Evolutionary conservation across 2,329 filamentous ascomycete genomes (phyloP).

Genomic region (Fusarium devonianum): DNA sequence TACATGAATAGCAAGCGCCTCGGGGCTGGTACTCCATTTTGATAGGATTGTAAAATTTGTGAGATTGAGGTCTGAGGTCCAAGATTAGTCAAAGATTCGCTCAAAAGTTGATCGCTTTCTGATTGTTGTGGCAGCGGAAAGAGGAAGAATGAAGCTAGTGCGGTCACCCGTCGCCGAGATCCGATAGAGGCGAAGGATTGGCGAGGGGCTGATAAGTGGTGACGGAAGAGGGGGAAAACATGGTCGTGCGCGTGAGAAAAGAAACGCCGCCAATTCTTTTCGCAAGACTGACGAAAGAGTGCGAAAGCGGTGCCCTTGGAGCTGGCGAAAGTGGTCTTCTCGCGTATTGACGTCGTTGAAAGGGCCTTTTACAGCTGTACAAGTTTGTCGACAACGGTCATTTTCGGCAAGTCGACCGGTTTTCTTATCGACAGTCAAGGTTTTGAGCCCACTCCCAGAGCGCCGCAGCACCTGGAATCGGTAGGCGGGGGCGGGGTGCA

Average conservation of each 20-base stretch:
- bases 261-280: too few relatives aligned
- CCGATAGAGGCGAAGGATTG: constrained; percentile 41
- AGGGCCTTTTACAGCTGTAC: background rate
- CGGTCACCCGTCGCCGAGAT: constrained; percentile 30
- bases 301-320: constrained; percentile 7
- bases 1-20: constrained; percentile 62
- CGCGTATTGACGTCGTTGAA: constrained; percentile 4
- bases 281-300: background rate
- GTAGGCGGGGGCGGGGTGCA: constrained; percentile 45
- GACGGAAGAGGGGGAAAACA: constrained; percentile 24
- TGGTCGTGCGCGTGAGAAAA: constrained; percentile 5
- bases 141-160: constrained; percentile 22
- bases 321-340: background rate
- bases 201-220: constrained; percentile 34
- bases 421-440: constrained; percentile 5
- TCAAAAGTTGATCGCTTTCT: background rate
- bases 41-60: constrained; percentile 20
- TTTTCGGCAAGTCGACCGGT: constrained; percentile 3
- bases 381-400: constrained; percentile 1
- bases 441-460: constrained; percentile 26
- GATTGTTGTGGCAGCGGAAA: constrained; percentile 13
- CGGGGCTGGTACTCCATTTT: constrained; percentile 54
- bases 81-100: constrained; percentile 22
- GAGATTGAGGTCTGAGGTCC: constrained; percentile 14
- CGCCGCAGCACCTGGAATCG: constrained; percentile 31